Percentiles rank a stretch among this genome's conserved stretches.
phyloP scores from a whole-genome alignment of 169 alveolate species.

The Cryptosporidium bovis region DNA sequence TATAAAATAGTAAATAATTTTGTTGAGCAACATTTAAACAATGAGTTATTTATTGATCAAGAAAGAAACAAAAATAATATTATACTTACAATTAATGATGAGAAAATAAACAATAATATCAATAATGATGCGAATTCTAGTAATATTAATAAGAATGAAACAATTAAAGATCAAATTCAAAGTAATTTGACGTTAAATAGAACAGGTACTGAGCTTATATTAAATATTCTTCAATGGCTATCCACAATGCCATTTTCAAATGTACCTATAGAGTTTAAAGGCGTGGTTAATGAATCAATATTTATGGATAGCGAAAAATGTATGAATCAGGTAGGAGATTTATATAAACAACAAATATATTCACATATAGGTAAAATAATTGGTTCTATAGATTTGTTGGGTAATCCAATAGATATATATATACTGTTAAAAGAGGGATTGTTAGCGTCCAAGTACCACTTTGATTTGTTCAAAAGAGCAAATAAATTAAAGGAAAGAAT shows the following conservation, averaged over 20 bases:
- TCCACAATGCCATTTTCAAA: conserved; percentile 59
- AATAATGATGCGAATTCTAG: not conserved
- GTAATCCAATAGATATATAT: conserved; percentile 60
- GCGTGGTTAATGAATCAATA: conserved; percentile 37
- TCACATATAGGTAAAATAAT: conserved; percentile 47
- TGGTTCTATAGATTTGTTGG: conserved; percentile 53
- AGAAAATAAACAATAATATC: not conserved
- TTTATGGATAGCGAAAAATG: conserved; percentile 51
- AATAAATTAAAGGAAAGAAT: conserved; percentile 27
- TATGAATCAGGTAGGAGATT: conserved; percentile 15
- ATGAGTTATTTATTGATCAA: not conserved
- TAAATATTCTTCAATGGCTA: conserved; percentile 35
- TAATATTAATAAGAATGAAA: not conserved
- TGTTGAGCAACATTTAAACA: not conserved
- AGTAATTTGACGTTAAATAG: conserved; percentile 19
- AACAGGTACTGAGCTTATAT: conserved; percentile 41
- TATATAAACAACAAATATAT: conserved; percentile 42
- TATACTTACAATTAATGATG: not conserved
- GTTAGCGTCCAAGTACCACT: conserved; percentile 42
- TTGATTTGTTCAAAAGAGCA: conserved; percentile 45
- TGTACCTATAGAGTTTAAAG: conserved; percentile 62
- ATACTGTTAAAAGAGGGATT: conserved; percentile 50
- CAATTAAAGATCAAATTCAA: conserved; percentile 20
- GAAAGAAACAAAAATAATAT: not conserved
- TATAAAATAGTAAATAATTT: not conserved